These are phyloP conservation scores for Auricularia sp. DNA, from an alignment of 768 basidiomycete genomes.

Conservation along the genomic window DNA sequence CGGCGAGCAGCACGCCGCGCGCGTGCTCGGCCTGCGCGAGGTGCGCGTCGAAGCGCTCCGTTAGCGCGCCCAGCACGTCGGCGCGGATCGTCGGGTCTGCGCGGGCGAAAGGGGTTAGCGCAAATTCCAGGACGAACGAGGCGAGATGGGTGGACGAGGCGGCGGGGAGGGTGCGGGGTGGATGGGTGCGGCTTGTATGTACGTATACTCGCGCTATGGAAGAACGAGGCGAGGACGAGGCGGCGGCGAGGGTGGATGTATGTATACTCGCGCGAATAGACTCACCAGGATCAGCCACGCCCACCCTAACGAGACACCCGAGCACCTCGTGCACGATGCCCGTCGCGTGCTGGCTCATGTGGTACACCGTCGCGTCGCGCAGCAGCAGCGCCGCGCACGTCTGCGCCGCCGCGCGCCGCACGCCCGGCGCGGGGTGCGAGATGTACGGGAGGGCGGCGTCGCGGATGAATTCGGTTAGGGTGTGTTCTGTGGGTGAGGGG, in stretches of 20 bases:
- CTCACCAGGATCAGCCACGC: conserved; percentile 73
- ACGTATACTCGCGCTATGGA: background rate
- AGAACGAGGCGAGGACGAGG: too few relatives aligned
- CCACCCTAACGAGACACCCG: conserved; percentile 89
- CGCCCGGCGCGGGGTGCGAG: conserved; percentile 82
- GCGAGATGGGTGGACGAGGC: conserved; percentile 18
- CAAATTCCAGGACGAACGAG: conserved; percentile 38
- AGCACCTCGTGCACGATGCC: conserved; percentile 96
- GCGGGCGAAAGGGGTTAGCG: background rate
- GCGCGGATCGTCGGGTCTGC: conserved; percentile 69
- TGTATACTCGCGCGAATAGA: background rate
- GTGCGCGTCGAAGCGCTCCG: conserved; percentile 92
- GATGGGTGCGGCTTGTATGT: background rate
- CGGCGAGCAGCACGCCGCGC: conserved; percentile 87
- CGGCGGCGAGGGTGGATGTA: too few relatives aligned
- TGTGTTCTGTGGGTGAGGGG: conserved; percentile 32
- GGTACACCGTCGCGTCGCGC: background rate
- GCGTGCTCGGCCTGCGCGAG: conserved; percentile 97
- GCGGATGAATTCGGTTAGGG: conserved; percentile 92
- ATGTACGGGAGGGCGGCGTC: conserved; percentile 85
- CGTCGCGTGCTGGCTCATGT: conserved; percentile 77
- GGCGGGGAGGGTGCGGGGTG: background rate
- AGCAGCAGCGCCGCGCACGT: conserved; percentile 82
- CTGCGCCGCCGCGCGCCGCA: conserved; percentile 67
- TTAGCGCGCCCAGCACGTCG: conserved; percentile 75